Conservation (phyloP, 1,139 yeast genomes). For the Candida tetrigidarum region DNA sequence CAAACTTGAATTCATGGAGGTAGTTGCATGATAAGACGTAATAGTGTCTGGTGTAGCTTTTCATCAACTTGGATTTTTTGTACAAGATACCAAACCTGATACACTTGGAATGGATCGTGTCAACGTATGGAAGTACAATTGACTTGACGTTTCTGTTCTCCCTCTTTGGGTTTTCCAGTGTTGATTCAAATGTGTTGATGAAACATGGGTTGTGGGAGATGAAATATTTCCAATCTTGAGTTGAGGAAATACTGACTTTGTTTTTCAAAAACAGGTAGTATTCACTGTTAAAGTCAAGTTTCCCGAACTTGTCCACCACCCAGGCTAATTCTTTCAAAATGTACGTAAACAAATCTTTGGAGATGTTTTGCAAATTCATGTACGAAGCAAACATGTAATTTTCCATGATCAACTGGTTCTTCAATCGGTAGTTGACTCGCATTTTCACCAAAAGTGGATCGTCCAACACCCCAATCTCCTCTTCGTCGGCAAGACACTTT, state of each 20-base stretch:
- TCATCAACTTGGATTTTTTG: constrained; percentile 46
- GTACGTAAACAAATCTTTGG: constrained; percentile 45
- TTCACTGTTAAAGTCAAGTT: constrained; percentile 23
- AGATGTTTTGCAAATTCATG: constrained; percentile 47
- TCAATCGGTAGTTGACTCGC: constrained; percentile 45
- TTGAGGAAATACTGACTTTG: constrained; percentile 26
- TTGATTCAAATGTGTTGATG: constrained; percentile 35
- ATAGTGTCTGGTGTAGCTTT: constrained; percentile 42
- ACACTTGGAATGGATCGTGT: constrained; percentile 49
- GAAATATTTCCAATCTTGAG: constrained; percentile 45
- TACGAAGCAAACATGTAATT: constrained; percentile 50
- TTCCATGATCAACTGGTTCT: constrained; percentile 47
- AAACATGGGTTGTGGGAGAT: constrained; percentile 41
- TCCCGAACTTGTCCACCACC: constrained; percentile 41
- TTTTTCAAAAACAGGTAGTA: constrained; percentile 24
- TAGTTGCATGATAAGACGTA: constrained; percentile 50
- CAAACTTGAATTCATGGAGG: constrained; percentile 48
- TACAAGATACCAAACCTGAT: constrained; percentile 47
- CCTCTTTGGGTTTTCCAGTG: constrained; percentile 30
- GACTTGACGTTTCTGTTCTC: constrained; percentile 35
- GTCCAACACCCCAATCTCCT: constrained; percentile 31
- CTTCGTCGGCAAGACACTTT: constrained; percentile 27
- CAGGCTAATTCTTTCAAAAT: constrained; percentile 42
- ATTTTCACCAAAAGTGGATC: constrained; percentile 50
- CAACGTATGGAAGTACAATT: constrained; percentile 38